phyloP scores from a whole-genome alignment of 2,329 filamentous ascomycete genomes.

The Hansfordia pulvinata region DNA sequence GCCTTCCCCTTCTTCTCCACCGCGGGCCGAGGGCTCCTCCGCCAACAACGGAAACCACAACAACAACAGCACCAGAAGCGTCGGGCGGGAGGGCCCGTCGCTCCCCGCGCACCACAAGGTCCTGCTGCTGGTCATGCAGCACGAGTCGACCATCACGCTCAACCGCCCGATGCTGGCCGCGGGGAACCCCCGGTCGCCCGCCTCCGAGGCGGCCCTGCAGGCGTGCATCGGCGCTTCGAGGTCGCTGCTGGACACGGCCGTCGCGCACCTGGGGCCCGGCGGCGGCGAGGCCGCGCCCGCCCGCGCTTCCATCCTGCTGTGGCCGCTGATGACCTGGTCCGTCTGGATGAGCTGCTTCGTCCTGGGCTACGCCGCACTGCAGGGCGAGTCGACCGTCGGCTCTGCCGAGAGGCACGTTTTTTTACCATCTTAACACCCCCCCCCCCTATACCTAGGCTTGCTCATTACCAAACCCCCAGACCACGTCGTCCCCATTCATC shows the following conservation, averaged over 20 bases:
- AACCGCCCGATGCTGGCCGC: slow-evolving; percentile 8
- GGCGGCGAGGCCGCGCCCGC: no score
- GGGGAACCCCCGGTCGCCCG: slow-evolving; percentile 5
- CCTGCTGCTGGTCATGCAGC: slow-evolving; percentile 5
- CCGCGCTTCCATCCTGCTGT: slow-evolving; percentile 5
- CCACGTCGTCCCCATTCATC: no score
- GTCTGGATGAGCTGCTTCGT: slow-evolving; percentile 11
- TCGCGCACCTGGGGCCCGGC: no score
- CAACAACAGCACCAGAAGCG: no score
- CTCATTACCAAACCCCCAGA: no score
- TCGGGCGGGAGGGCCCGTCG: no score
- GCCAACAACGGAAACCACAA: no score
- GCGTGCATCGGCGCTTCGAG: slow-evolving; percentile 9
- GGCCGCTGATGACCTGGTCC: slow-evolving; percentile 9
- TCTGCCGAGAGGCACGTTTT: slow-evolving; percentile 6
- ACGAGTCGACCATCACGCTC: slow-evolving; percentile 8
- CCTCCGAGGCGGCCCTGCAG: slow-evolving; percentile 8
- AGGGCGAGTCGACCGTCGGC: slow-evolving; percentile 6
- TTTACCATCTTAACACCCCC: no score
- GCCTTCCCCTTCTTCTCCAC: no score
- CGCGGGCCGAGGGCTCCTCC: background rate
- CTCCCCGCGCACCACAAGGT: background rate
- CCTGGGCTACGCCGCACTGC: slow-evolving; percentile 7
- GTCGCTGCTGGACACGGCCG: slow-evolving; percentile 6
- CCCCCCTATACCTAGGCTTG: background rate